Percentiles rank a stretch among this genome's conserved stretches.
These are phyloP conservation scores for Suhomyces sp. DNA, from an alignment of 805 yeast genomes.

Conservation along the genomic window DNA sequence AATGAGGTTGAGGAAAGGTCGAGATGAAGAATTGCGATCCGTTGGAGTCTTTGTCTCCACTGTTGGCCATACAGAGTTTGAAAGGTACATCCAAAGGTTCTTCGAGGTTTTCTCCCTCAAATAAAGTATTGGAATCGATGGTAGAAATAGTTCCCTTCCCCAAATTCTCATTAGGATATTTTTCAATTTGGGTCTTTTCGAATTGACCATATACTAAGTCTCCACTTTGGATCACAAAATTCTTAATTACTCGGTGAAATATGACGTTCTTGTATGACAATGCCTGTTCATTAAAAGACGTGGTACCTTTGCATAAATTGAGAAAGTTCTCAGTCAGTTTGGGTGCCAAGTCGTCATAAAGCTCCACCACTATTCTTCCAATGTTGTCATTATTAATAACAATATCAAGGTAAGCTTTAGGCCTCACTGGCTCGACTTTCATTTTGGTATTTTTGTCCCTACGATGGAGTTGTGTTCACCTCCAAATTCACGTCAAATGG, in stretches of 20 bases:
- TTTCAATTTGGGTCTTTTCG: background rate
- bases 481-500: no score
- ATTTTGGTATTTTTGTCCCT: no score
- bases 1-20: slow-evolving; percentile 68
- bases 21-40: slow-evolving; percentile 72
- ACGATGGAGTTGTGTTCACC: no score
- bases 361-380: slow-evolving; percentile 65
- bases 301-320: slow-evolving; percentile 40
- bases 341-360: slow-evolving; percentile 54
- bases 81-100: slow-evolving; percentile 47
- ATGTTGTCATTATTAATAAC: slow-evolving; percentile 37
- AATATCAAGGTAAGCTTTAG: slow-evolving; percentile 52
- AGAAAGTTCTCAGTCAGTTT: slow-evolving; percentile 52
- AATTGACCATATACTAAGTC: slow-evolving; percentile 46
- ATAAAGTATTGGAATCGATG: slow-evolving; percentile 24
- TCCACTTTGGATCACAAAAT: slow-evolving; percentile 72
- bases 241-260: slow-evolving; percentile 65
- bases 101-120: slow-evolving; percentile 58
- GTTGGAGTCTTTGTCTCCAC: slow-evolving; percentile 48
- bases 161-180: slow-evolving; percentile 24
- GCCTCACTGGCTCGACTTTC: slow-evolving; percentile 32
- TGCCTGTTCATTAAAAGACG: background rate
- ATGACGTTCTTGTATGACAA: slow-evolving; percentile 42
- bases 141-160: slow-evolving; percentile 38
- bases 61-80: slow-evolving; percentile 64